phyloP scores from a whole-genome alignment of 495 filamentous ascomycete genomes.

The Oleoguttula mirabilis region DNA sequence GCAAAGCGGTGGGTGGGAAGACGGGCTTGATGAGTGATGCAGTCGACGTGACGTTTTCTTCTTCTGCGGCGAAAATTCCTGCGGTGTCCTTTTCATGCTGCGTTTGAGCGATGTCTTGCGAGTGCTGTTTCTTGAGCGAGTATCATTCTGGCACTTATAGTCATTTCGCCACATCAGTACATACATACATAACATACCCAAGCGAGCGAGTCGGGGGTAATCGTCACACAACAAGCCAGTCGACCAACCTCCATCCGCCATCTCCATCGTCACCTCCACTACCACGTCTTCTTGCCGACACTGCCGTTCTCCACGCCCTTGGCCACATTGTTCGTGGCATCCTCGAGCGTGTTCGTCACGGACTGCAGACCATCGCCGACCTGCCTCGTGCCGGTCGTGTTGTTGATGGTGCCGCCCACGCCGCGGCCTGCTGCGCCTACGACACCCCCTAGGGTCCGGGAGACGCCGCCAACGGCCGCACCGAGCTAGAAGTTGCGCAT shows the following conservation, averaged over 20 bases:
- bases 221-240: too few species aligned
- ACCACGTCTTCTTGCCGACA: slow-evolving; percentile 16
- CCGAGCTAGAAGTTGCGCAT: slow-evolving; percentile 6
- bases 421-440: slow-evolving; percentile 13
- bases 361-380: slow-evolving; percentile 12
- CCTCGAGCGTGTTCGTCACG: slow-evolving; percentile 7
- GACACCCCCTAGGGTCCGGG: slow-evolving; percentile 11
- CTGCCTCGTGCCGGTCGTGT: slow-evolving; percentile 9
- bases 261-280: neutral
- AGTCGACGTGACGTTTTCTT: too few species aligned
- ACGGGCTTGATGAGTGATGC: slow-evolving; percentile 28
- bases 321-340: slow-evolving; percentile 8
- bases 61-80: too few species aligned
- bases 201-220: too few species aligned
- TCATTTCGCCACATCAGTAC: too few species aligned
- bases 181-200: too few species aligned
- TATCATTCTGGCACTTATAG: too few species aligned
- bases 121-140: too few species aligned
- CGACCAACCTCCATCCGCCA: neutral
- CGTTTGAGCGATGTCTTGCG: too few species aligned
- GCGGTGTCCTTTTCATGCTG: too few species aligned
- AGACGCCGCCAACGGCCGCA: slow-evolving; percentile 13
- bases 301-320: slow-evolving; percentile 13
- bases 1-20: slow-evolving; percentile 31
- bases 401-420: slow-evolving; percentile 13